A percentile compares a stretch with the other conserved stretches of the same genome.
These are phyloP conservation scores for Stephania yunnanensis DNA, from an alignment of 164 flowering plant genomes.

Conservation along the genomic window DNA sequence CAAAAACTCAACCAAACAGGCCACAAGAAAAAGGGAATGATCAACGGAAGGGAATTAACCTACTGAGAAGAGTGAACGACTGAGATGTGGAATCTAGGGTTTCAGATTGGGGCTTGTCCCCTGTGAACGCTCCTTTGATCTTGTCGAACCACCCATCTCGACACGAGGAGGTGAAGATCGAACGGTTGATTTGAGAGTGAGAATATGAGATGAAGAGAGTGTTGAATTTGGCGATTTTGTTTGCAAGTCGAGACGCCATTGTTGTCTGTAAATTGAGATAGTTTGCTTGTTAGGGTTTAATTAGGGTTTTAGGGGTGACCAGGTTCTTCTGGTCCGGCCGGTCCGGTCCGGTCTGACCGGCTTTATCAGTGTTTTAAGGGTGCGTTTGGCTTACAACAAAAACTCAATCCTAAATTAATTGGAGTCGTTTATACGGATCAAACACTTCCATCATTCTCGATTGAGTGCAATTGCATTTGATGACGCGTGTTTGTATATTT, in stretches of 20 bases:
- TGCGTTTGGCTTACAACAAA: too few relatives aligned
- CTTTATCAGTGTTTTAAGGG: too few relatives aligned
- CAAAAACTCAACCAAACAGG: background rate
- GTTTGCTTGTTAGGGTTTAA: constrained; percentile 5
- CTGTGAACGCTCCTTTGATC: constrained; percentile 79
- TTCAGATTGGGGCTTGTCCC: constrained; percentile 40
- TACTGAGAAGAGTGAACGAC: constrained; percentile 71
- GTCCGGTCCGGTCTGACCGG: background rate
- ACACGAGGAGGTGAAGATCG: constrained; percentile 47
- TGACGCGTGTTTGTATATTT: too few relatives aligned
- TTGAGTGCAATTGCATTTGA: too few relatives aligned
- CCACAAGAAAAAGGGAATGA: background rate
- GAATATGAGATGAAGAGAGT: constrained; percentile 2
- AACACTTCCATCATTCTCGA: too few relatives aligned
- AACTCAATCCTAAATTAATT: too few relatives aligned
- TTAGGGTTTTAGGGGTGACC: constrained; percentile 2
- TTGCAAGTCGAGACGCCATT: constrained; percentile 13
- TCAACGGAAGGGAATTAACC: constrained; percentile 4
- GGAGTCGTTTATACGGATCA: too few relatives aligned
- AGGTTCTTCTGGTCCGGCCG: background rate
- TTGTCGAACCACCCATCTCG: constrained; percentile 58
- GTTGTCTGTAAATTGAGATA: background rate
- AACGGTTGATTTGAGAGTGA: constrained; percentile 21
- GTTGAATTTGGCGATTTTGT: background rate
- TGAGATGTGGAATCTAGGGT: constrained; percentile 30